phyloP scores from a whole-genome alignment of 495 filamentous ascomycete species.

The Tuber brumale region DNA sequence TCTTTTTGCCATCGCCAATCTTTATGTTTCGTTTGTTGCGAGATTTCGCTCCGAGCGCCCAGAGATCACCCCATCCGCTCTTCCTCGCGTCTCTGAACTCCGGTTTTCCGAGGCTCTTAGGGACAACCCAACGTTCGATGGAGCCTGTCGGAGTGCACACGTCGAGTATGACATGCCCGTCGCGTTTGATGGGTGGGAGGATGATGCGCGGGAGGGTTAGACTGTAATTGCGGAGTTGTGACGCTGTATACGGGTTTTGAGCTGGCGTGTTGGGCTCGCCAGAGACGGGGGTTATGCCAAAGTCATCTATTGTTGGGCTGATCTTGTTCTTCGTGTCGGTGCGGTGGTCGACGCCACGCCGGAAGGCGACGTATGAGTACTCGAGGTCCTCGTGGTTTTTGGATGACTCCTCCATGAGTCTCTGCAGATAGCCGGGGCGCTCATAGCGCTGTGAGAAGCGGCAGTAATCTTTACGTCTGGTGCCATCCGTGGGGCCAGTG shows the following conservation, averaged over 20 bases:
- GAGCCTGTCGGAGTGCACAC: conserved; percentile 77
- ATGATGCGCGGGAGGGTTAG: conserved; percentile 72
- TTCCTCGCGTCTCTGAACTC: conserved; percentile 91
- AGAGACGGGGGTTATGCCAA: conserved; percentile 29
- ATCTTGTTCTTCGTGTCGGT: background rate
- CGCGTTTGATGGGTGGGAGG: conserved; percentile 74
- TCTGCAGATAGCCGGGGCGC: conserved; percentile 73
- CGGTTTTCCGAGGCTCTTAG: conserved; percentile 67
- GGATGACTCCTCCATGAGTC: conserved; percentile 57
- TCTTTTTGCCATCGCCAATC: conserved; percentile 35
- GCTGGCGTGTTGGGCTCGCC: background rate
- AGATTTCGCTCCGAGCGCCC: conserved; percentile 92
- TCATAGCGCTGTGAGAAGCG: conserved; percentile 85
- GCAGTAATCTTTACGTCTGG: conserved; percentile 79
- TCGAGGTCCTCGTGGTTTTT: conserved; percentile 83
- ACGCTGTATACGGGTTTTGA: conserved; percentile 42
- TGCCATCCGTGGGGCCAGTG: conserved; percentile 56
- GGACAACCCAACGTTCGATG: conserved; percentile 92
- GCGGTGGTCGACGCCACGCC: conserved; percentile 59
- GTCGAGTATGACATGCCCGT: conserved; percentile 81
- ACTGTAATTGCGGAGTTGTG: conserved; percentile 45
- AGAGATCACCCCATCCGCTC: conserved; percentile 83
- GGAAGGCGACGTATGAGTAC: conserved; percentile 85
- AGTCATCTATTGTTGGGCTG: conserved; percentile 21
- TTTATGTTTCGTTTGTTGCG: conserved; percentile 56